phyloP scores from a whole-genome alignment of 2,329 filamentous ascomycete species.

The Stemphylium lycopersici region DNA sequence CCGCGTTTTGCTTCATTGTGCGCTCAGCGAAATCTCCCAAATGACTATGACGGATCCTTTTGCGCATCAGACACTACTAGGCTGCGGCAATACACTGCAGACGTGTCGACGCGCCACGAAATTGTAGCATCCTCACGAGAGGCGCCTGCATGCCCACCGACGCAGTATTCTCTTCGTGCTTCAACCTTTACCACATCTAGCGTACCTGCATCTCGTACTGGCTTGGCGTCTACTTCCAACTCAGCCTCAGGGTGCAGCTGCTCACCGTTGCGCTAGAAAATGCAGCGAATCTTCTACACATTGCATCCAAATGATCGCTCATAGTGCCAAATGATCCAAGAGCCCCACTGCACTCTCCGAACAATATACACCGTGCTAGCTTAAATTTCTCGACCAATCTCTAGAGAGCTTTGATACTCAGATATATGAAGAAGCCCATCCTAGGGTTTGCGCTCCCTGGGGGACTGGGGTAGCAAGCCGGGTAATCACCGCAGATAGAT shows the following conservation, averaged over 20 bases:
- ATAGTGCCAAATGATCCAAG: constrained; percentile 11
- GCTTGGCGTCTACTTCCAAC: constrained; percentile 6
- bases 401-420: not conserved
- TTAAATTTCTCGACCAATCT: constrained; percentile 10
- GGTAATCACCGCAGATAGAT: constrained; percentile 24
- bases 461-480: constrained; percentile 15
- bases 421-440: constrained; percentile 3
- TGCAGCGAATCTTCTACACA: constrained; percentile 24
- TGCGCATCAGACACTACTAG: too few species aligned
- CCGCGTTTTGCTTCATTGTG: too few species aligned
- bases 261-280: constrained; percentile 20
- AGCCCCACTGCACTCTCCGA: constrained; percentile 6
- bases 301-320: constrained; percentile 10
- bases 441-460: constrained; percentile 7
- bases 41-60: too few species aligned
- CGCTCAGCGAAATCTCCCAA: too few species aligned
- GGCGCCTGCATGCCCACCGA: too few species aligned
- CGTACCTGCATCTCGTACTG: not conserved
- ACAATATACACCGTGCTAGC: constrained; percentile 16
- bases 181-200: not conserved
- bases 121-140: not conserved
- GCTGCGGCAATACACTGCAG: too few species aligned
- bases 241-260: constrained; percentile 19
- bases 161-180: too few species aligned
- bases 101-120: not conserved